Evolutionary conservation across 2,329 filamentous ascomycete genomes (phyloP), one percentile per base, ranked within the genome.

Genomic region (Celoporthe dispersa): DNA sequence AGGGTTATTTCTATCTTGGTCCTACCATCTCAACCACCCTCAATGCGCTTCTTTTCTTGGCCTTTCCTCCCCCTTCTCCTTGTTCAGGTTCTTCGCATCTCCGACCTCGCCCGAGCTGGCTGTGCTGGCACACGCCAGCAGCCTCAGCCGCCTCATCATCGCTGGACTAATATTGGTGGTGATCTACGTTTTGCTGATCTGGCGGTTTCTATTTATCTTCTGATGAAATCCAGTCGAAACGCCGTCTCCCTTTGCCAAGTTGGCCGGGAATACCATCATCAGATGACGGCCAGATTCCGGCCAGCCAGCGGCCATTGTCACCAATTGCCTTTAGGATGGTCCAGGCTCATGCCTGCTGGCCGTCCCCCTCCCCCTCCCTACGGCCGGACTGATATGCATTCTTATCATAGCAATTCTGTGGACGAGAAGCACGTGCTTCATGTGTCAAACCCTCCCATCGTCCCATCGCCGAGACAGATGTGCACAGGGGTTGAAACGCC

Each of bases 391-490:
- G 59, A 3, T 4, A 14, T 19, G 5, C 12, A 16, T 8, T 61
- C 22, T 44, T 19, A 3, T 22, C 33, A 37, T 61, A 16, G 31
- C 9, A 37, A 14, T 8, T 12, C 44, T 12, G n/a, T 41, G 12
- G 62, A 8, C 62, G 3, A 64, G 33, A 14, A 6, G 12, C 16
- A n/a, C 39, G 51, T 39, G n/a, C 25, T 28, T 39, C 35, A 22
- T 59, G 64, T 57, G 64, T 57, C 64, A 57, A 41, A 41, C 37
- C 37, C 37, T 61, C n/a, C 44, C 61, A 53, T 69, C 70, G 70
- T 69, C 70, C 64, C 57, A 69, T 66, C 44, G 67, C 63, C 68
- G 70, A 71, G 63, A 69, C 64, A 44, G 35, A 33, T 55, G 6
- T 41, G n/a, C 48, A 19, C 60, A 59, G 61, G 67, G 60, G 67